phyloP scores from a whole-genome alignment of 2,329 filamentous ascomycete species.

The Aureobasidium sp. region DNA sequence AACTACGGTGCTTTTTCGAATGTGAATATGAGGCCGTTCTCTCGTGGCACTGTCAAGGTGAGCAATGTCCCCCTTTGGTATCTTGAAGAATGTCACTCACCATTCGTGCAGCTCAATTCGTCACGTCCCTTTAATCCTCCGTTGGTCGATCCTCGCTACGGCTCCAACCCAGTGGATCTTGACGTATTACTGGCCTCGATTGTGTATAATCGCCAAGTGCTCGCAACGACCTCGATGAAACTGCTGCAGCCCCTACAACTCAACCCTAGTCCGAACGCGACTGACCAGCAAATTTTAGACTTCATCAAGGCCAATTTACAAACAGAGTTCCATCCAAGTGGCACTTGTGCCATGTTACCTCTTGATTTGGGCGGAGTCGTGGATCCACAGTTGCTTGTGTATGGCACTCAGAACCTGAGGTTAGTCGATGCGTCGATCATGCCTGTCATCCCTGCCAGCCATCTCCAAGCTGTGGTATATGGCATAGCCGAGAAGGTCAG shows the following conservation, averaged over 20 bases:
- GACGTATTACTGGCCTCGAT: slow-evolving; percentile 24
- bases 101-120: slow-evolving; percentile 28
- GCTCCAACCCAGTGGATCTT: slow-evolving; percentile 38
- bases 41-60: slow-evolving; percentile 35
- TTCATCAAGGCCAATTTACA: slow-evolving; percentile 26
- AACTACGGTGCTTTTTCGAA: slow-evolving; percentile 28
- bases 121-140: slow-evolving; percentile 34
- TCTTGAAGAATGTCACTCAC: neutral
- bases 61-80: neutral
- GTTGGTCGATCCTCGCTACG: slow-evolving; percentile 38
- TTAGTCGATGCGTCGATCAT: slow-evolving; percentile 42
- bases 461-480: slow-evolving; percentile 29
- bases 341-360: slow-evolving; percentile 47
- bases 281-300: slow-evolving; percentile 24
- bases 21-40: slow-evolving; percentile 37
- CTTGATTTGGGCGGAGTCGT: slow-evolving; percentile 45
- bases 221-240: slow-evolving; percentile 22
- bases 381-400: slow-evolving; percentile 37
- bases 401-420: slow-evolving; percentile 39
- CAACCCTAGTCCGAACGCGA: slow-evolving; percentile 24
- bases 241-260: slow-evolving; percentile 21
- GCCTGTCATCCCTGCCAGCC: slow-evolving; percentile 37
- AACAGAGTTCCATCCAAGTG: slow-evolving; percentile 45
- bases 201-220: slow-evolving; percentile 25
- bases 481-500: slow-evolving; percentile 35